phyloP scores from a whole-genome alignment of 352 stramenopile genomes.

The Pythium utonaiense region DNA sequence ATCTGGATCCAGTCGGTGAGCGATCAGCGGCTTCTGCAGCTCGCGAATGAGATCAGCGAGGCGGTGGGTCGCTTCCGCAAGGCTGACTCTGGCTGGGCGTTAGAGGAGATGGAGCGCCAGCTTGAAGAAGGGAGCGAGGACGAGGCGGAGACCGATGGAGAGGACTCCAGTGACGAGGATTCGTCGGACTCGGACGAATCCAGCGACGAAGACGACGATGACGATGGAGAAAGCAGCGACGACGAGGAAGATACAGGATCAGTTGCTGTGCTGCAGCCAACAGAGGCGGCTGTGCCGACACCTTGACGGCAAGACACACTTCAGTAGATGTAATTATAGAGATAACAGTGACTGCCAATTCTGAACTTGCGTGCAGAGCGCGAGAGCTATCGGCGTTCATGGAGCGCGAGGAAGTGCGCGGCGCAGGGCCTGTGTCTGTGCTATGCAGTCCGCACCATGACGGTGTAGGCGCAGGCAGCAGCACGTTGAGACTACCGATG shows the following conservation, averaged over 20 bases:
- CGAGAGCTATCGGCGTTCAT: no score
- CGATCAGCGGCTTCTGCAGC: constrained; percentile 40
- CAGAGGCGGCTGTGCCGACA: background rate
- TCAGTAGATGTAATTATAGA: constrained; percentile 17
- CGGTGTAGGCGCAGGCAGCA: no score
- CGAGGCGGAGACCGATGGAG: constrained; percentile 6
- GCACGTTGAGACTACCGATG: constrained; percentile 48
- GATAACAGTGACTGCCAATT: background rate
- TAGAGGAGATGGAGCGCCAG: constrained; percentile 70
- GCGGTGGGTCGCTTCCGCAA: constrained; percentile 52
- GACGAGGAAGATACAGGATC: background rate
- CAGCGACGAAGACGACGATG: constrained; percentile 26
- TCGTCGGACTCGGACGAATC: background rate
- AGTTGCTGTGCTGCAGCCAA: background rate
- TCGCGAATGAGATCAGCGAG: constrained; percentile 33
- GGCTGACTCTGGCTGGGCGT: constrained; percentile 63
- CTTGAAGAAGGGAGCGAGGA: constrained; percentile 34
- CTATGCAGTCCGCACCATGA: background rate
- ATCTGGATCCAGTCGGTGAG: constrained; percentile 76
- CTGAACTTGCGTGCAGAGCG: constrained; percentile 6
- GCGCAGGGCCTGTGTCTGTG: background rate
- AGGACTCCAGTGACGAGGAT: constrained; percentile 22
- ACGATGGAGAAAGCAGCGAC: constrained; percentile 6
- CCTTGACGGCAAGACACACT: no score
- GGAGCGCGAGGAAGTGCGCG: constrained; percentile 30